Evolutionary conservation across 306 rosid genomes (phyloP).

Genomic region (Lathyrus oleraceus): DNA sequence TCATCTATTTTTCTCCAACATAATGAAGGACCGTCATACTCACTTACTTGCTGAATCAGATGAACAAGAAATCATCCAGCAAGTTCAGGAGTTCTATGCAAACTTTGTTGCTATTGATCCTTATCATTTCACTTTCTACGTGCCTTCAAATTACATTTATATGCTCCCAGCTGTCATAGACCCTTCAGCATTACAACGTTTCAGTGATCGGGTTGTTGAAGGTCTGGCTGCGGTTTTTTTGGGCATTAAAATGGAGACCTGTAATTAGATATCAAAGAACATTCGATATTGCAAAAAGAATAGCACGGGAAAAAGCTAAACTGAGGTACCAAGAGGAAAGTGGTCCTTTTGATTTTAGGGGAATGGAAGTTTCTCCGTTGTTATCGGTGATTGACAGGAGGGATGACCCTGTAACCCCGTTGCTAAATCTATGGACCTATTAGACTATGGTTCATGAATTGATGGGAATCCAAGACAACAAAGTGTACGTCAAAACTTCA

Average conservation of each 20-base stretch:
- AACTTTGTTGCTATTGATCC: constrained; percentile 88
- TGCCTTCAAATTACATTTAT: constrained; percentile 70
- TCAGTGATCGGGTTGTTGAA: constrained; percentile 80
- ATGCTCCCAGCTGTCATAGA: constrained; percentile 94
- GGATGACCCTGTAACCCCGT: constrained; percentile 90
- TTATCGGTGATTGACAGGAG: constrained; percentile 93
- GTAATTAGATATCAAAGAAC: constrained; percentile 89
- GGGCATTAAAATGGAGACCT: constrained; percentile 89
- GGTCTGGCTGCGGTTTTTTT: constrained; percentile 83
- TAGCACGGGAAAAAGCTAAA: constrained; percentile 85
- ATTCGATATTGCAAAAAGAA: constrained; percentile 82
- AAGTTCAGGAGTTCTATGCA: constrained; percentile 92
- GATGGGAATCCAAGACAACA: constrained; percentile 90
- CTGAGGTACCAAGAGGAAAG: constrained; percentile 93
- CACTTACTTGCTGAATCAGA: constrained; percentile 90
- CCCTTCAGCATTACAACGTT: constrained; percentile 64
- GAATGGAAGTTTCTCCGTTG: constrained; percentile 82
- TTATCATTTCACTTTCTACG: constrained; percentile 79
- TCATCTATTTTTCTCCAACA: constrained; percentile 93
- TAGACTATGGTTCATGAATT: constrained; percentile 99
- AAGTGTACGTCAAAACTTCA: constrained; percentile 83
- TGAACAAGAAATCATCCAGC: constrained; percentile 92
- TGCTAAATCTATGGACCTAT: constrained; percentile 96
- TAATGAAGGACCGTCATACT: constrained; percentile 91
- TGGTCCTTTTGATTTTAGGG: constrained; percentile 91